phyloP scores from a whole-genome alignment of 129 eudicot genomes.

The Tagetes erecta region DNA sequence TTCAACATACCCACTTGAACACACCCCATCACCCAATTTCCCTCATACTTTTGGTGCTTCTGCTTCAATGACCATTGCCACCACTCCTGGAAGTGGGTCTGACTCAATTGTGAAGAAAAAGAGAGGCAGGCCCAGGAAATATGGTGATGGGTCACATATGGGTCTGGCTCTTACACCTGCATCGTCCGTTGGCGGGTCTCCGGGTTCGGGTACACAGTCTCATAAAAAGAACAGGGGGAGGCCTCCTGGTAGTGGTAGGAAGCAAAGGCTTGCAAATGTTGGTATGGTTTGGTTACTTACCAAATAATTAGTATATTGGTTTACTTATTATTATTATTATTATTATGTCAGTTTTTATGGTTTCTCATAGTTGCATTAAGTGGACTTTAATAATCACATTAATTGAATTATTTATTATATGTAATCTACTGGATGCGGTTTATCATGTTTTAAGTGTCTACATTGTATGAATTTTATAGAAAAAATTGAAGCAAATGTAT shows the following conservation, averaged over 20 bases:
- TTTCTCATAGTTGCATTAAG: constrained; percentile 7
- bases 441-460: not conserved
- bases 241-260: constrained; percentile 92
- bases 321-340: not conserved
- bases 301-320: not conserved
- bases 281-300: constrained; percentile 40
- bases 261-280: constrained; percentile 68
- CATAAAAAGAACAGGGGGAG: constrained; percentile 57
- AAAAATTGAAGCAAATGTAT: not conserved
- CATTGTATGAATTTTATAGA: not conserved
- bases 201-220: constrained; percentile 39
- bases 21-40: constrained; percentile 45
- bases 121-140: constrained; percentile 94
- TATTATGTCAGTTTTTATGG: not conserved
- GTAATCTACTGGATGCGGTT: not conserved
- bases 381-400: not conserved
- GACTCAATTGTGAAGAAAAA: constrained; percentile 53
- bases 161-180: constrained; percentile 49
- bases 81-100: constrained; percentile 43
- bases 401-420: not conserved
- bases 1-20: constrained; percentile 52
- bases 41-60: constrained; percentile 33
- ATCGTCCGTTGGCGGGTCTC: constrained; percentile 39
- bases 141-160: constrained; percentile 68
- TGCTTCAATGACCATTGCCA: constrained; percentile 24